These are phyloP conservation scores for Xylariaceae sp. DNA, from an alignment of 2,329 filamentous ascomycete species.

Conservation along the genomic window DNA sequence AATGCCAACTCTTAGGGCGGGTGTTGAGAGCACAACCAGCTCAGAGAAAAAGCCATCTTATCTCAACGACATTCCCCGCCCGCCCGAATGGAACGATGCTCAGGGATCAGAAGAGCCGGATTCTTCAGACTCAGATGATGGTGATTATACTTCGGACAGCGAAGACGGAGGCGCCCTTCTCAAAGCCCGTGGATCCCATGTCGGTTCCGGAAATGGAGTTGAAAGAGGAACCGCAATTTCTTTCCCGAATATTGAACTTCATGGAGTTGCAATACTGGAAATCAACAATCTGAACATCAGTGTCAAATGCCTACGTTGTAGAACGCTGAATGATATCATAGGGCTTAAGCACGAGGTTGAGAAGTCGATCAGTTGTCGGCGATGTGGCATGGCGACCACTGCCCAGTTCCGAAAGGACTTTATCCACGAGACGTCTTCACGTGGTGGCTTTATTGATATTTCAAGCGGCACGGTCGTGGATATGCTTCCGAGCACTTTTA, in stretches of 20 bases:
- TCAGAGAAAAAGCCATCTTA: constrained; percentile 55
- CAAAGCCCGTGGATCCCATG: constrained; percentile 21
- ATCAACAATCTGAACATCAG: constrained; percentile 46
- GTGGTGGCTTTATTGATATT: constrained; percentile 73
- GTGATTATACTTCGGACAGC: constrained; percentile 46
- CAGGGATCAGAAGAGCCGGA: constrained; percentile 41
- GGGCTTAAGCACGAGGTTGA: constrained; percentile 54
- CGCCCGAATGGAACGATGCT: constrained; percentile 64
- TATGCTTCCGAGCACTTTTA: constrained; percentile 72
- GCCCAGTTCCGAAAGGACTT: constrained; percentile 60
- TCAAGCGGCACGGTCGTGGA: constrained; percentile 70
- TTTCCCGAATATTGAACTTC: constrained; percentile 71
- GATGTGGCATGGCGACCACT: constrained; percentile 50
- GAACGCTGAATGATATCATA: constrained; percentile 63
- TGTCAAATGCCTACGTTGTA: constrained; percentile 75
- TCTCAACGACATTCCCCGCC: constrained; percentile 65
- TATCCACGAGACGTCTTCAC: constrained; percentile 66
- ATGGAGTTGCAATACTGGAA: constrained; percentile 56
- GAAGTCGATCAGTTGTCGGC: constrained; percentile 52
- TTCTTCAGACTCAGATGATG: constrained; percentile 33
- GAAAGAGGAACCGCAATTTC: constrained; percentile 72
- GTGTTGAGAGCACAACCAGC: constrained; percentile 9
- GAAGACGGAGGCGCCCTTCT: constrained; percentile 41
- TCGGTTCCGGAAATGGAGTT: constrained; percentile 36
- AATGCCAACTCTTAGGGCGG: neutral